A percentile compares a stretch with the other conserved stretches of the same genome.
These are phyloP conservation scores for Russula brevipes DNA, from an alignment of 768 basidiomycete genomes.

Conservation along the genomic window DNA sequence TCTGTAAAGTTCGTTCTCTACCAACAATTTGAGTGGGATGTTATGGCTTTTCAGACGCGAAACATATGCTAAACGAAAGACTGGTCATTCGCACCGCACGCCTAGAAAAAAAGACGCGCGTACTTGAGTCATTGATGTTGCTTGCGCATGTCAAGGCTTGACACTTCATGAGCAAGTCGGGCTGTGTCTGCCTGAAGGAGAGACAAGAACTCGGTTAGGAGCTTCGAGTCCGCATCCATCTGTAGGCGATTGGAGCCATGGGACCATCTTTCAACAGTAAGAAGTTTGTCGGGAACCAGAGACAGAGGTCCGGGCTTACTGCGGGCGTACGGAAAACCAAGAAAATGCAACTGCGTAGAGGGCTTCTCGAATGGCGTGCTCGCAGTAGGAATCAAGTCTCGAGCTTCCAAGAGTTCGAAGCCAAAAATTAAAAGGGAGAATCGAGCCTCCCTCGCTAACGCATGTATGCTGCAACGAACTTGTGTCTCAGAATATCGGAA, in stretches of 20 bases:
- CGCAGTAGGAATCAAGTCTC: constrained; percentile 75
- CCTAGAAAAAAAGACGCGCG: constrained; percentile 31
- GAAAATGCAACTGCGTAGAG: constrained; percentile 78
- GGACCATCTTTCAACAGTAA: constrained; percentile 64
- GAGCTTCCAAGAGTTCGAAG: constrained; percentile 88
- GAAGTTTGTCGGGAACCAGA: not conserved
- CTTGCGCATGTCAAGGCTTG: constrained; percentile 54
- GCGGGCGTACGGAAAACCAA: constrained; percentile 93
- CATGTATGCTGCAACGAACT: constrained; percentile 63
- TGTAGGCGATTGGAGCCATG: constrained; percentile 93
- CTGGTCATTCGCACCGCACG: constrained; percentile 14
- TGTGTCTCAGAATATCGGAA: not conserved
- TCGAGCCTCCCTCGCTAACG: constrained; percentile 83
- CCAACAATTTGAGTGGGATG: constrained; percentile 71
- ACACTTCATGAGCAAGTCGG: constrained; percentile 51
- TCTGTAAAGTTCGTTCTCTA: constrained; percentile 86
- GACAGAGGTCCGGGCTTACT: constrained; percentile 49
- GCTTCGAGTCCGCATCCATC: constrained; percentile 80
- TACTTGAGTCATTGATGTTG: constrained; percentile 29
- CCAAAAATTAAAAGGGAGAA: constrained; percentile 91
- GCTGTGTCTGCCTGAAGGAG: constrained; percentile 72
- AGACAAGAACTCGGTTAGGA: constrained; percentile 77
- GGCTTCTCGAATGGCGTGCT: constrained; percentile 64
- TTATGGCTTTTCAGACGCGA: constrained; percentile 57
- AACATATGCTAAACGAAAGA: constrained; percentile 44